These are phyloP conservation scores for Brasenia schreberi DNA, from an alignment of 164 flowering plant genomes.

Conservation along the genomic window DNA sequence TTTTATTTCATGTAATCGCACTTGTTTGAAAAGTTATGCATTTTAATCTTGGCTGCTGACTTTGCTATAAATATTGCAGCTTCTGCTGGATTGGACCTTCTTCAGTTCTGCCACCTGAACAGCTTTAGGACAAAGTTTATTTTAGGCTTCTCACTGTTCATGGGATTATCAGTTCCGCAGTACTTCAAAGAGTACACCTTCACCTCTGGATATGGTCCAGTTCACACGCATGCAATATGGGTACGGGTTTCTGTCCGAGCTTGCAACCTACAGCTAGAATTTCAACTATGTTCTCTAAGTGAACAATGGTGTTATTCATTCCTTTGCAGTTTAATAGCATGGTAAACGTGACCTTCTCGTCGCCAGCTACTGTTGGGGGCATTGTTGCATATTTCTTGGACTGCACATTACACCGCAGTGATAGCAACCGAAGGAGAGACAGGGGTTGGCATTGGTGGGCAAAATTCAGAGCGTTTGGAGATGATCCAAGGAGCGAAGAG, in stretches of 20 bases:
- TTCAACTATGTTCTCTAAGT: background rate
- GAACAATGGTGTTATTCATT: background rate
- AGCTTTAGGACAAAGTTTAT: constrained; percentile 85
- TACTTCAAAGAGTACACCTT: constrained; percentile 54
- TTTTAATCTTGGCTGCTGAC: background rate
- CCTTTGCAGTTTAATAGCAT: constrained; percentile 57
- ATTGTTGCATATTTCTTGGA: constrained; percentile 55
- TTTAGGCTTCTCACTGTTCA: constrained; percentile 74
- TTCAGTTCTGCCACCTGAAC: constrained; percentile 95
- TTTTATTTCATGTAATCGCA: too few species aligned
- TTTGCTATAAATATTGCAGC: constrained; percentile 25
- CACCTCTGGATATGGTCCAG: constrained; percentile 59
- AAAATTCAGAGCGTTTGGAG: constrained; percentile 41
- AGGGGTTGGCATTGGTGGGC: constrained; percentile 93
- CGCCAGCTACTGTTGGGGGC: constrained; percentile 68
- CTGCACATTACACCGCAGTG: constrained; percentile 33
- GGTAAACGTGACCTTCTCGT: constrained; percentile 67
- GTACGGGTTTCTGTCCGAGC: constrained; percentile 17
- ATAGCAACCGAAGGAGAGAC: constrained; percentile 39
- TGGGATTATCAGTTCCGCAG: constrained; percentile 86
- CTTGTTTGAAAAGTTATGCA: background rate
- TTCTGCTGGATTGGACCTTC: constrained; percentile 72
- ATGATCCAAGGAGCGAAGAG: constrained; percentile 67
- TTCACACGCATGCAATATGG: constrained; percentile 39
- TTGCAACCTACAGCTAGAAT: too few species aligned